Base-by-base conservation (phyloP, 495 filamentous ascomycete genomes). In the Aspergillus steynii region DNA sequence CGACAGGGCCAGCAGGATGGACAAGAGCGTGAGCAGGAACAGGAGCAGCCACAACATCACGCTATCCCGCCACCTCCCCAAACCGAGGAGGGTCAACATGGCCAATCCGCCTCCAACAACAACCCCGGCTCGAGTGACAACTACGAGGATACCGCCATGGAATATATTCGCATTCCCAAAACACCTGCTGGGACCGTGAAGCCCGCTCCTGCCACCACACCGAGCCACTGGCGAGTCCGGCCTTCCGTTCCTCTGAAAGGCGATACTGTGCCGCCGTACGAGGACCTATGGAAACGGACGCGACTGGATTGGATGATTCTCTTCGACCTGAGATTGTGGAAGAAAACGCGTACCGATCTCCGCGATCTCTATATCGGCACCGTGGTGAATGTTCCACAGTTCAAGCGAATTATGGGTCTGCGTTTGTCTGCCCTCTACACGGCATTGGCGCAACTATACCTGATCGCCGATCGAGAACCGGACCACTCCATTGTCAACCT, bases 401-500 rank as follows among this genome's bases (percentile, higher is more conserved):
- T 98, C 83, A 99, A 98, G 78, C 88, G 96, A n/a, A 85, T 99
- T 29, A 83, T 99, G 58, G 93, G 93, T 9, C 79, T 99, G 52
- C 85, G 95, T 9, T 91, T 99, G 70, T 92, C 96, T 59, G 92
- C 92, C 0, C 78, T 99, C 34, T 99, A 99, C 71, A 97, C 93
- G 6, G 89, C 88, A 3, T 80, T 99, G 32, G 92, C 95, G 5
- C 93, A 99, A 71, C 76, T 99, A 1, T 99, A 98, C 70, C 85
- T 99, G 15, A 93, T 99, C 66, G 93, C 95, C 4, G 95, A 99
- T 68, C 84, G 95, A 54, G 95, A 99, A 68, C 94, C 95, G 0
- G 95, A 99, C 66, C 93, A 97, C 70, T 98, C 95, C 3, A 98
- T 99, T 68, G 96, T 99, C 79, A 97, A 96, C 68, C 83, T 98